These are phyloP conservation scores for Hymenochaete sp. DNA, from an alignment of 1,284 basidiomycete genomes.

Conservation along the genomic window DNA sequence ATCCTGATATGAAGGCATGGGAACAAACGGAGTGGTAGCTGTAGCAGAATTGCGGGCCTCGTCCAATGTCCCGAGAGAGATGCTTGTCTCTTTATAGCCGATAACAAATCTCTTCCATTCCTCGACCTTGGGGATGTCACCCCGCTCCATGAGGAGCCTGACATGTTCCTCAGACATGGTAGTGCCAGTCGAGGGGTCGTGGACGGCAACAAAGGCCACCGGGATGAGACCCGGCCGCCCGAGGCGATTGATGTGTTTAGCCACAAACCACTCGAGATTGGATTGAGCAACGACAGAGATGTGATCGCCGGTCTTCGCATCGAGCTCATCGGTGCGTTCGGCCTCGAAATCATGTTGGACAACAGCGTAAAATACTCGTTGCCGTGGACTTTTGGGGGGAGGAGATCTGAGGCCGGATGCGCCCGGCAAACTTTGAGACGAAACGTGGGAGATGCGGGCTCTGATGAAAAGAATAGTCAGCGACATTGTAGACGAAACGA, in stretches of 20 bases:
- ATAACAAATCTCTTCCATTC: conserved; percentile 97
- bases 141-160: conserved; percentile 71
- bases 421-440: conserved; percentile 18
- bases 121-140: conserved; percentile 87
- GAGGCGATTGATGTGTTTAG: conserved; percentile 90
- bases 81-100: conserved; percentile 93
- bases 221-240: conserved; percentile 96
- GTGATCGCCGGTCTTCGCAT: conserved; percentile 88
- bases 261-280: conserved; percentile 85
- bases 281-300: conserved; percentile 90
- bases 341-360: conserved; percentile 94
- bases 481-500: no score
- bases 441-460: conserved; percentile 33
- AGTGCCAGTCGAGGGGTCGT: conserved; percentile 81
- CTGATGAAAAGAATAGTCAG: conserved; percentile 25
- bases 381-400: conserved; percentile 32
- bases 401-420: conserved; percentile 24
- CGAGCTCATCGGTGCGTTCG: conserved; percentile 93
- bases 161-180: conserved; percentile 59
- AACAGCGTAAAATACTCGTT: conserved; percentile 79
- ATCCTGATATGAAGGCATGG: conserved; percentile 24
- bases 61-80: conserved; percentile 88
- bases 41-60: conserved; percentile 38
- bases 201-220: conserved; percentile 91
- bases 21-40: conserved; percentile 30